A percentile compares a stretch with the other conserved stretches of the same genome.
These are phyloP conservation scores for Carex pumila DNA, from an alignment of 176 grass and related monocot species.

Conservation along the genomic window DNA sequence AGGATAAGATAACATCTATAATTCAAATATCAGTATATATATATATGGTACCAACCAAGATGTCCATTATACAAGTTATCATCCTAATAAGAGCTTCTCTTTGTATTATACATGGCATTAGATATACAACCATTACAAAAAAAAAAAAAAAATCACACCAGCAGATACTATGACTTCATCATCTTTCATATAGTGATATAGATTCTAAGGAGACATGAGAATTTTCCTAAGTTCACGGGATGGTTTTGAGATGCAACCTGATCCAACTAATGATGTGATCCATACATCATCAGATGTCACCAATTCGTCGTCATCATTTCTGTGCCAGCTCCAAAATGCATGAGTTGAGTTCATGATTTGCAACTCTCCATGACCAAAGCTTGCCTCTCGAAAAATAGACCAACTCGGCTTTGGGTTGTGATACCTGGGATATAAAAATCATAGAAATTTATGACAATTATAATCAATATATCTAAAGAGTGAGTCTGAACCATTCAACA, in stretches of 20 bases:
- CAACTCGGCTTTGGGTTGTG: conserved; percentile 70
- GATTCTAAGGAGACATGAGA: conserved; percentile 58
- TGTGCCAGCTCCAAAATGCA: conserved; percentile 93
- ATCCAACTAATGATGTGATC: conserved; percentile 63
- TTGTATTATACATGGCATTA: not conserved
- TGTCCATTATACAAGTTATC: not conserved
- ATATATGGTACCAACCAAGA: not conserved
- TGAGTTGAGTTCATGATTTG: conserved; percentile 67
- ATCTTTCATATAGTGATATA: not conserved
- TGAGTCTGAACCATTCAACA: no score
- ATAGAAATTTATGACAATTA: not conserved
- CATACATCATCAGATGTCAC: conserved; percentile 77
- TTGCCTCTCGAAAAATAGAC: conserved; percentile 94
- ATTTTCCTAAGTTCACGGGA: conserved; percentile 45
- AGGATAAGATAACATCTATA: not conserved
- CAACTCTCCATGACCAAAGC: conserved; percentile 87
- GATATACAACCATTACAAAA: not conserved
- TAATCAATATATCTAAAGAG: not conserved
- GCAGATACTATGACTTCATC: not conserved
- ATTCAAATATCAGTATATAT: not conserved
- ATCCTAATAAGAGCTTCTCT: not conserved
- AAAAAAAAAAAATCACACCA: not conserved
- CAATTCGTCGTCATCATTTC: conserved; percentile 73
- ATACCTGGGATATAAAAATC: conserved; percentile 34
- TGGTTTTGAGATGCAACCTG: conserved; percentile 33